Base-by-base conservation (phyloP, 2,329 filamentous ascomycete genomes). In the Fusarium globosum region DNA sequence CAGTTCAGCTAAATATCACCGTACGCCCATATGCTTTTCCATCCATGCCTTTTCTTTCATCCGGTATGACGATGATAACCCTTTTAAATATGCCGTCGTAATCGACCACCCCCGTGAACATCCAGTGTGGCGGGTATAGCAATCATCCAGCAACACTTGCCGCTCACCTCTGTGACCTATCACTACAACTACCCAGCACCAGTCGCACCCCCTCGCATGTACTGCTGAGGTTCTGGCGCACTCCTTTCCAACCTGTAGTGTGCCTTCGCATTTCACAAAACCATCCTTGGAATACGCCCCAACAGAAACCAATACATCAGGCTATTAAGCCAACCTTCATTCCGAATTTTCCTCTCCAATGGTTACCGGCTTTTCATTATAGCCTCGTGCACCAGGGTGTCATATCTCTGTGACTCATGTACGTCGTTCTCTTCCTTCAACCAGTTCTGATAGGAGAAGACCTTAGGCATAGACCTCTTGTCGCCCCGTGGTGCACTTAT, bases 21-120 rank as follows among this genome's bases (percentile, higher is more conserved):
- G 75, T 78, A 72, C 65, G 75, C 75, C 71, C 41, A 65, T 59
- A 35, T 69, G 52, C 67, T 78, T 74, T 77, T 79, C 76, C 69
- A 59, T 68, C 71, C 71, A 62, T 68, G 53, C 71, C 59, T 69
- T 71, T 74, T 43, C 61, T 55, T 62, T 53, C 59, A 65, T 57
- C 61, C 45, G 36, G 65, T 58, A 58, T 42, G 12, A 62, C 39
- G 35, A 36, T 28, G 42, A 46, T 58, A 21, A 28, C 45, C 41
- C 61, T 56, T 63, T 55, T 39, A 21, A 30, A 30, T 51, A 36
- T 36, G 33, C 57, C 33, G 33, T 52, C 28, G 33, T 26, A 36
- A 38, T 64, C 55, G 57, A 46, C 59, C 66, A 64, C 48, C 43
- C 33, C 28, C 41, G 49, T 53, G 45, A 55, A 42, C 65, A 42